Conservation (phyloP, 305 asterid species). For the Fraxinus nigra region DNA sequence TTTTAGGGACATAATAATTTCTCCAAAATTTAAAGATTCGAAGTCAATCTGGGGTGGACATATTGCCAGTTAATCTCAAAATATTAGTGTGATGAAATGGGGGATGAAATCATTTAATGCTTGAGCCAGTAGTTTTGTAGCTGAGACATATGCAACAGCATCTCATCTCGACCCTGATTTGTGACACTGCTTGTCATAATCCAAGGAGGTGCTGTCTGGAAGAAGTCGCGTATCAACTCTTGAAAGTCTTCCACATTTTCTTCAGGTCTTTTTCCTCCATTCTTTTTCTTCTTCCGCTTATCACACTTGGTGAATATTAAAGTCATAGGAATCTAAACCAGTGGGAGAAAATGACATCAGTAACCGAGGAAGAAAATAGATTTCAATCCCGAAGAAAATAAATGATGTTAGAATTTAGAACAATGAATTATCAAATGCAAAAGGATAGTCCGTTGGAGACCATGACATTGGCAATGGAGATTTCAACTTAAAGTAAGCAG, state of each 20-base stretch:
- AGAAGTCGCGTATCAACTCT: constrained; percentile 57
- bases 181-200: constrained; percentile 95
- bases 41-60: neutral
- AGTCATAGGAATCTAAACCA: constrained; percentile 85
- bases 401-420: neutral
- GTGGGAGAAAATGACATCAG: constrained; percentile 1
- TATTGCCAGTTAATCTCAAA: neutral
- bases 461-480: neutral
- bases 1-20: neutral
- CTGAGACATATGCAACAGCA: constrained; percentile 93
- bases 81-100: neutral
- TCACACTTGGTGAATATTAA: constrained; percentile 87
- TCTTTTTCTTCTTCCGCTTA: constrained; percentile 89
- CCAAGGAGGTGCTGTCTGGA: constrained; percentile 89
- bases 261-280: constrained; percentile 86
- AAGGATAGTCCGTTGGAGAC: neutral
- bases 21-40: neutral
- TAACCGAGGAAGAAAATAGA: neutral
- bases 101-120: constrained; percentile 36
- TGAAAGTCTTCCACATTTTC: constrained; percentile 78
- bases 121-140: constrained; percentile 93
- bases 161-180: constrained; percentile 93
- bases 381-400: neutral
- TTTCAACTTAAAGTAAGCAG: neutral
- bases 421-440: neutral